phyloP scores from a whole-genome alignment of 495 filamentous ascomycete species.

The Geoglossum glabrum region DNA sequence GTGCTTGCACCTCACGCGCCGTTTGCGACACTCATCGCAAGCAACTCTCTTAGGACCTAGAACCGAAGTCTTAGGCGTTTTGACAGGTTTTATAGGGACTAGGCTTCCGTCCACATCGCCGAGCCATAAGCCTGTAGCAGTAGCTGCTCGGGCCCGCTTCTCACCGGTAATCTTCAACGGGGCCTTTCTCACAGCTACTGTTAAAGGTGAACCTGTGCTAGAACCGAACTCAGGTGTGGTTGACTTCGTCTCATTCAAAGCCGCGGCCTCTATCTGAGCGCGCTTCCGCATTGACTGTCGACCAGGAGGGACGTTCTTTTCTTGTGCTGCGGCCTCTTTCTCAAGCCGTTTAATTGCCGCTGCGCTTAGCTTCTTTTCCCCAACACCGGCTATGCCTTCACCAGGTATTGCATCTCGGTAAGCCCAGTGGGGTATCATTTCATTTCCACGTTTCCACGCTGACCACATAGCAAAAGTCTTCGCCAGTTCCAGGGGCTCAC shows the following conservation, averaged over 20 bases:
- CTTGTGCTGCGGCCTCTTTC: constrained; percentile 10
- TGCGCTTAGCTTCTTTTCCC: constrained; percentile 13
- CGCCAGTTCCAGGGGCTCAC: constrained; percentile 39
- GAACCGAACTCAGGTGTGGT: background rate
- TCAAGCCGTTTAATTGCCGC: constrained; percentile 15
- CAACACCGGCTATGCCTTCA: constrained; percentile 7
- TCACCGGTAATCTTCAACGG: background rate
- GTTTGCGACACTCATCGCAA: constrained; percentile 23
- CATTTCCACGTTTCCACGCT: constrained; percentile 55
- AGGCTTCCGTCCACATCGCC: constrained; percentile 1
- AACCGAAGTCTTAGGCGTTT: constrained; percentile 23
- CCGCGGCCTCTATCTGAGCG: constrained; percentile 5
- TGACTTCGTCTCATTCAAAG: background rate
- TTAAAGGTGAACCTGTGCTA: background rate
- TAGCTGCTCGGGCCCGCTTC: background rate
- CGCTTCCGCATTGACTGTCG: constrained; percentile 13
- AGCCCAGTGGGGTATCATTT: constrained; percentile 46
- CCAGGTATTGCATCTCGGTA: constrained; percentile 17
- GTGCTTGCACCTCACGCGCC: constrained; percentile 25
- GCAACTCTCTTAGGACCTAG: constrained; percentile 25
- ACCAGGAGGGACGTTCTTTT: constrained; percentile 11
- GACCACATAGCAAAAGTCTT: constrained; percentile 50
- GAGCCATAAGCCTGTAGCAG: background rate
- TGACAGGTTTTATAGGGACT: constrained; percentile 9
- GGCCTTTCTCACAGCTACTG: background rate